phyloP scores from a whole-genome alignment of 1,284 basidiomycete genomes.

The Ganoderma leucocontextum region DNA sequence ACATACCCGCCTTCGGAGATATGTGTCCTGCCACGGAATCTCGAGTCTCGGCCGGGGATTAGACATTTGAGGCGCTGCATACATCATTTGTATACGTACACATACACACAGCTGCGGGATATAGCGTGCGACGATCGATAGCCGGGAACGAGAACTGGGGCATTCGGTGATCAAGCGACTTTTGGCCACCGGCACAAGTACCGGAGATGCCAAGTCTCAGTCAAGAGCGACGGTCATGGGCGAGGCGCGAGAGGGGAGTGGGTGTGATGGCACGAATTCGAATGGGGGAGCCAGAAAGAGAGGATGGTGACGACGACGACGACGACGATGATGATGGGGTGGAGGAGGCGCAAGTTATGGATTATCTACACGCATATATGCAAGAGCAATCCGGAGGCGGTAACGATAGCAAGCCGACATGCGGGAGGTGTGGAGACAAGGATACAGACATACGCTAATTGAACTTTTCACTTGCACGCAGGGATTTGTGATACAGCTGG shows the following conservation, averaged over 20 bases:
- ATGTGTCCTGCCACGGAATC: background rate
- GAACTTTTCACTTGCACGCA: background rate
- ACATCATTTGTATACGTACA: slow-evolving; percentile 8
- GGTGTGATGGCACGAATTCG: background rate
- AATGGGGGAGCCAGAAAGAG: background rate
- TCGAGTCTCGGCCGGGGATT: background rate
- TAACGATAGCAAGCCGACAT: slow-evolving; percentile 12
- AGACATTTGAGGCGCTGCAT: slow-evolving; percentile 5
- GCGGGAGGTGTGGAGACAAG: background rate
- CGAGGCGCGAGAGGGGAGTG: background rate
- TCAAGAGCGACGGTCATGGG: background rate
- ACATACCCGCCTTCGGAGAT: background rate
- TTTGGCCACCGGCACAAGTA: background rate
- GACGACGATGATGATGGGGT: background rate
- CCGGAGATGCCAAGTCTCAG: background rate
- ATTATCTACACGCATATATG: slow-evolving; percentile 6
- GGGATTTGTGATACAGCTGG: background rate
- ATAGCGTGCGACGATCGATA: slow-evolving; percentile 8
- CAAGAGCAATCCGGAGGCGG: slow-evolving; percentile 8
- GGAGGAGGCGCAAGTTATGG: slow-evolving; percentile 2
- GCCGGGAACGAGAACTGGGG: background rate
- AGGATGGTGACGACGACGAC: background rate
- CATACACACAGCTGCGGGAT: background rate
- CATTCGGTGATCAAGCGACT: slow-evolving; percentile 1
- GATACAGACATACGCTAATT: background rate